Percentiles rank a stretch among this genome's conserved stretches.
Conservation (phyloP, 805 yeast species). For the Candida stauntonica region DNA sequence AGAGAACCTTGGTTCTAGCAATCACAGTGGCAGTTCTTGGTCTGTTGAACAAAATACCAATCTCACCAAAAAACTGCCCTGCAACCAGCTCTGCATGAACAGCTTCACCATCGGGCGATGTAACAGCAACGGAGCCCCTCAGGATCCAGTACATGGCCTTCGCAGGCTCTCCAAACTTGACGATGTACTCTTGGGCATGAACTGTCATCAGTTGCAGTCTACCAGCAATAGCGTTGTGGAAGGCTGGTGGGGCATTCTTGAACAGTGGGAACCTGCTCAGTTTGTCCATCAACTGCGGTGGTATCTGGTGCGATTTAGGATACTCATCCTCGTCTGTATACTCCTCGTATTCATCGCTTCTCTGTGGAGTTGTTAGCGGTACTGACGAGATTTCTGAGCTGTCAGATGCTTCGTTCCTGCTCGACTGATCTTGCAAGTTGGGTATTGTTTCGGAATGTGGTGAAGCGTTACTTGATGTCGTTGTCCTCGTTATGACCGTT, state of each 20-base stretch:
- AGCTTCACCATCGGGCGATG: conserved; percentile 74
- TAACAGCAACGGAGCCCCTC: conserved; percentile 71
- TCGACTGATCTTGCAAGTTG: too few relatives aligned
- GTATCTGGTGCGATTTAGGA: conserved; percentile 29
- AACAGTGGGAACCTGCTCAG: conserved; percentile 61
- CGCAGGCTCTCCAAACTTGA: conserved; percentile 68
- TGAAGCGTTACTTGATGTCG: too few relatives aligned
- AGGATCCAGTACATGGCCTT: conserved; percentile 77
- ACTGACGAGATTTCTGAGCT: background rate
- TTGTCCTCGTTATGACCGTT: too few relatives aligned
- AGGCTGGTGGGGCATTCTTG: conserved; percentile 60
- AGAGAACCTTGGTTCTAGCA: conserved; percentile 59
- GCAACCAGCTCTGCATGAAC: conserved; percentile 64
- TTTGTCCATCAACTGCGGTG: conserved; percentile 50
- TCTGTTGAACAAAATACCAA: conserved; percentile 68
- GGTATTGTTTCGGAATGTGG: too few relatives aligned
- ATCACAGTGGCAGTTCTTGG: conserved; percentile 79
- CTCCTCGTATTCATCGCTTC: conserved; percentile 6
- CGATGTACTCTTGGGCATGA: conserved; percentile 65
- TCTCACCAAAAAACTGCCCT: conserved; percentile 76
- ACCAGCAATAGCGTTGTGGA: conserved; percentile 55
- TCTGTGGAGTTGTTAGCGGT: background rate
- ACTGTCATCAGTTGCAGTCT: conserved; percentile 55
- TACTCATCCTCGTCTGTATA: conserved; percentile 11
- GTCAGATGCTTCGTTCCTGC: too few relatives aligned